Evolutionary conservation across 352 stramenopile genomes (phyloP).

Genomic region (Pythium graminicola): DNA sequence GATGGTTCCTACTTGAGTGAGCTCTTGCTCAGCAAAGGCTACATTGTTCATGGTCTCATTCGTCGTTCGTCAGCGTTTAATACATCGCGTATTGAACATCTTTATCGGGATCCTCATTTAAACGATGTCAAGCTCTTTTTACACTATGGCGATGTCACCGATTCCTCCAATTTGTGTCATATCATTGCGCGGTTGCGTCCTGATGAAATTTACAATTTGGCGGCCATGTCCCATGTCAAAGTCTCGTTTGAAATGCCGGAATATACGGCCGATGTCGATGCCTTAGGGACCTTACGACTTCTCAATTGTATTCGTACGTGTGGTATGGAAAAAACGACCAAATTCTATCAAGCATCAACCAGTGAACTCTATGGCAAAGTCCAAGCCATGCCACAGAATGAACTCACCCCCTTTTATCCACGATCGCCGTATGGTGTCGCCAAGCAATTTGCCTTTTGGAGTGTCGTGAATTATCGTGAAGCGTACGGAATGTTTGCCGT

Average conservation of each 20-base stretch:
- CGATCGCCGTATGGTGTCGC: slow-evolving; percentile 96
- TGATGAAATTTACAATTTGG: slow-evolving; percentile 99
- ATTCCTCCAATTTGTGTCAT: slow-evolving; percentile 95
- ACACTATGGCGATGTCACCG: slow-evolving; percentile 98
- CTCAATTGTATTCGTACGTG: slow-evolving; percentile 96
- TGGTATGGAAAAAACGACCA: slow-evolving; percentile 60
- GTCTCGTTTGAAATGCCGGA: slow-evolving; percentile 99
- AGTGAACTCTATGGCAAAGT: slow-evolving; percentile 98
- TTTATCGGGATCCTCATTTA: slow-evolving; percentile 95
- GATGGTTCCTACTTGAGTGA: slow-evolving; percentile 98
- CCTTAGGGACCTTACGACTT: slow-evolving; percentile 93
- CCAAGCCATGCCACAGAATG: slow-evolving; percentile 93
- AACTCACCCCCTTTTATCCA: slow-evolving; percentile 97
- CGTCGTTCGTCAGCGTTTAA: slow-evolving; percentile 98
- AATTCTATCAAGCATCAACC: slow-evolving; percentile 97
- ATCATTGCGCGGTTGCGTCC: slow-evolving; percentile 95
- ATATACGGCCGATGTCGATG: slow-evolving; percentile 98
- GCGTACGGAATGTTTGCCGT: slow-evolving; percentile 92
- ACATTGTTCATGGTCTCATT: slow-evolving; percentile 94
- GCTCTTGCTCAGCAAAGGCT: slow-evolving; percentile 96
- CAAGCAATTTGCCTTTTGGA: slow-evolving; percentile 99
- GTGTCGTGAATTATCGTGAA: slow-evolving; percentile 98
- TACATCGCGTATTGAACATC: slow-evolving; percentile 96
- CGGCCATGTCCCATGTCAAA: slow-evolving; percentile 98
- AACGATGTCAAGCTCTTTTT: slow-evolving; percentile 94